Percentiles rank a stretch among this genome's conserved stretches.
Evolutionary conservation across 2,329 filamentous ascomycete genomes (phyloP).

Genomic region (Calonectria pteridis): DNA sequence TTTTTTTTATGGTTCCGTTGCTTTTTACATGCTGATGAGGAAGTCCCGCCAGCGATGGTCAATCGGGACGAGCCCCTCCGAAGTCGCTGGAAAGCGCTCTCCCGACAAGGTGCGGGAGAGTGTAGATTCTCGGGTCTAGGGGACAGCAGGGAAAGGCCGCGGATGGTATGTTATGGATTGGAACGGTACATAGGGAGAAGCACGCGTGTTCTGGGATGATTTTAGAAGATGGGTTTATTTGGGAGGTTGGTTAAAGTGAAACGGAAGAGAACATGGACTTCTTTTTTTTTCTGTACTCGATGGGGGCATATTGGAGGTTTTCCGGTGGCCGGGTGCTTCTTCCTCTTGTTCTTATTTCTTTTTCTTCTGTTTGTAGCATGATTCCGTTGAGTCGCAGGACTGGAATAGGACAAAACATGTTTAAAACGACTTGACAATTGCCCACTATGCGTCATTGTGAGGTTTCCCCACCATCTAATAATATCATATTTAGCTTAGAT

Average conservation of each 20-base stretch:
- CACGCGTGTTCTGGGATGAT: conserved; percentile 41
- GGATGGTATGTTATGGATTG: conserved; percentile 35
- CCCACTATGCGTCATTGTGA: not conserved
- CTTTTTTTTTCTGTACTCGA: conserved; percentile 32
- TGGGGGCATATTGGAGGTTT: conserved; percentile 33
- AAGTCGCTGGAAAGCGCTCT: conserved; percentile 40
- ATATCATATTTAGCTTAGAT: too few relatives aligned
- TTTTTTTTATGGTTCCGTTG: conserved; percentile 31
- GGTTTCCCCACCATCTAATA: not conserved
- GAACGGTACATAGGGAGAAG: conserved; percentile 40
- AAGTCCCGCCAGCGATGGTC: conserved; percentile 36
- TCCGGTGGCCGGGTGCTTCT: conserved; percentile 38
- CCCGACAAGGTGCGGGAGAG: conserved; percentile 30
- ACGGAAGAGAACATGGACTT: conserved; percentile 15
- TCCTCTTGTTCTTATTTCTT: conserved; percentile 32
- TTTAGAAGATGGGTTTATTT: conserved; percentile 41
- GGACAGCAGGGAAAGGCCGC: conserved; percentile 31
- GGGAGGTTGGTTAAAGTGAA: conserved; percentile 17
- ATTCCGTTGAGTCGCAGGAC: conserved; percentile 42
- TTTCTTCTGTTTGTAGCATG: conserved; percentile 45
- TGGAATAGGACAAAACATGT: conserved; percentile 42
- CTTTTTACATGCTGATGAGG: conserved; percentile 35
- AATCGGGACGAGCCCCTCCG: conserved; percentile 30
- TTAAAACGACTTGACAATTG: conserved; percentile 24
- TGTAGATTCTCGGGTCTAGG: conserved; percentile 33